Conservation (phyloP, 345 rosid species). For the Euphorbia tirucalli region DNA sequence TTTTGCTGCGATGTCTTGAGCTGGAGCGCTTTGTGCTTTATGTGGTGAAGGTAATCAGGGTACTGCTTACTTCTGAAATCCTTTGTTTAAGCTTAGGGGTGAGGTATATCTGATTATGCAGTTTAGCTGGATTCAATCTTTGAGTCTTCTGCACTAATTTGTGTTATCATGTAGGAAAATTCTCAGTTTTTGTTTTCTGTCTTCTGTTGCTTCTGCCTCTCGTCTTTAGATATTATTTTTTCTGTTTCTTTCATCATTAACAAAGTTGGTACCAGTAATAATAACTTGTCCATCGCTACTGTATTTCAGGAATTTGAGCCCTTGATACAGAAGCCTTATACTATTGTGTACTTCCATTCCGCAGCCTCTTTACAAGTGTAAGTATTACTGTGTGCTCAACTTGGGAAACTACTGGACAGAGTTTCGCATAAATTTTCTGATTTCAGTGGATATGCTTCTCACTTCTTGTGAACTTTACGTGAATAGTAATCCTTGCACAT, state of each 20-base stretch:
- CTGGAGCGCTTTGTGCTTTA: conserved; percentile 82
- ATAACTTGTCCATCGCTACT: conserved; percentile 1
- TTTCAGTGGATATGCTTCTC: conserved; percentile 6
- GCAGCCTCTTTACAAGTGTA: conserved; percentile 94
- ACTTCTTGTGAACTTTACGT: neutral
- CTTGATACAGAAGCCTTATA: conserved; percentile 87
- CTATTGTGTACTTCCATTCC: conserved; percentile 88
- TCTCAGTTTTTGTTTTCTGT: neutral
- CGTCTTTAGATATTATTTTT: neutral
- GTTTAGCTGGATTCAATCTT: neutral
- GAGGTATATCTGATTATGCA: neutral
- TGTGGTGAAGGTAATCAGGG: conserved; percentile 61
- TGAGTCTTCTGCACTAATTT: neutral
- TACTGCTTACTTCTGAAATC: neutral
- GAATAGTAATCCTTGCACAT: neutral
- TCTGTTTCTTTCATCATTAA: neutral
- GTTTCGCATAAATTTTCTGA: conserved; percentile 3
- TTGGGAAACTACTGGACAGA: conserved; percentile 1
- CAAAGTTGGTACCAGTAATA: neutral
- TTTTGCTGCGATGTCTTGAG: conserved; percentile 90
- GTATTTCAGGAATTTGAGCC: conserved; percentile 93
- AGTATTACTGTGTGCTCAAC: conserved; percentile 35
- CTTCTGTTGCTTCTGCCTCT: neutral
- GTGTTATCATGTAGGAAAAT: neutral
- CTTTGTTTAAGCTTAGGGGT: neutral